Base-by-base conservation (phyloP, 2,329 filamentous ascomycete species). In the Monascus ruber region DNA sequence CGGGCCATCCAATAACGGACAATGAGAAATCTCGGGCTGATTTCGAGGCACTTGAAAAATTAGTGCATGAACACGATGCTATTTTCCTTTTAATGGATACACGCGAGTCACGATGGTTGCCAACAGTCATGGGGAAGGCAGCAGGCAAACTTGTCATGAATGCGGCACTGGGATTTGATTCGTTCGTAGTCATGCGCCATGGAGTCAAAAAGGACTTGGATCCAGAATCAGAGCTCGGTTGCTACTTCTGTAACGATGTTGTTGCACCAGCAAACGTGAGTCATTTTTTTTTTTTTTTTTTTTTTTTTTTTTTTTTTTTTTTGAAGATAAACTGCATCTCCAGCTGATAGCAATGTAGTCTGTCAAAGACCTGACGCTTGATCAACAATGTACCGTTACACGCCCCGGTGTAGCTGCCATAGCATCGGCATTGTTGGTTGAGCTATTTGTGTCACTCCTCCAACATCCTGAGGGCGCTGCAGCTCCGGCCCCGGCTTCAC, bases 171-270 rank as follows among this genome's bases (percentile, higher is more conserved):
- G 91, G 91, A 0, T 98, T 98, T 55, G 91, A 98, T 63, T 91
- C 87, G 0, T 98, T 85, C 53, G 87, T 98, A 2, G 87, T 94
- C 29, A 96, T 98, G 91, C 78, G 91, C 41, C 91, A 98, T 60
- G 91, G 91, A 1, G 71, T 85, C 5, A 74, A 77, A 49, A 69
- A 71, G 3, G 59, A 64, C 33, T 66, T 71, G 37, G 69, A 74
- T 7, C 71, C 66, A n/a, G 70, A 77, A 39, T 69, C 77, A 37
- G 78, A 85, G 25, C 71, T 96, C 25, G 91, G 91, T 6, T 98
- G 91, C 64, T 98, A 98, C 60, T 98, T 96, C 63, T 98, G 91
- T 66, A 96, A 94, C 54, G 91, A 98, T 59, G 89, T 98, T 25
- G 89, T 96, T 36, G 85, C 89, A 5, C 91, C 91, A 24, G 82